Evolutionary conservation across 768 basidiomycete species (phyloP).

Genomic region (Chiua virens): DNA sequence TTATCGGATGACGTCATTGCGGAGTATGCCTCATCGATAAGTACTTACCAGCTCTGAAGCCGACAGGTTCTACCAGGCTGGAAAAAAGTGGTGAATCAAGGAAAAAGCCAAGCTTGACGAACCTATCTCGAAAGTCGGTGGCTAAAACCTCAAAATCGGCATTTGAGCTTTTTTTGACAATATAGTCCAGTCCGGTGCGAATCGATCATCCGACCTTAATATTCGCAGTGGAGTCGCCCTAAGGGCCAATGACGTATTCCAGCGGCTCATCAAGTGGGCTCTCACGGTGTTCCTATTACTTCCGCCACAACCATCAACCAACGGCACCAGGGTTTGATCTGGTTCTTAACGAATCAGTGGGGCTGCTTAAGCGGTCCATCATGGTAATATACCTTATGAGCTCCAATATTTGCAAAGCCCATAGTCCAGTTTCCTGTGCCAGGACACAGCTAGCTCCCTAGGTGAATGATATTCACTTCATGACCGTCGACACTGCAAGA

Average conservation of each 20-base stretch:
- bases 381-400: neutral
- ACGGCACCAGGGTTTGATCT: neutral
- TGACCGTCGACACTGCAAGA: neutral
- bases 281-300: neutral
- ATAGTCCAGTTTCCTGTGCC: neutral
- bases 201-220: neutral
- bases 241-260: neutral
- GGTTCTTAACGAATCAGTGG: neutral
- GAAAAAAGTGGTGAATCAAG: no score
- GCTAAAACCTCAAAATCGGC: no score
- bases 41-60: no score
- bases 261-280: neutral
- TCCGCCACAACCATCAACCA: neutral
- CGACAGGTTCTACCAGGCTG: no score
- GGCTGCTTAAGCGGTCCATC: neutral
- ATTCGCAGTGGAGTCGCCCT: neutral
- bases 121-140: no score
- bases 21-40: no score
- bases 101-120: no score
- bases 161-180: no score
- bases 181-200: no score
- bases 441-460: neutral
- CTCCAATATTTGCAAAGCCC: neutral
- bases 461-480: neutral
- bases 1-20: constrained; percentile 26